These are phyloP conservation scores for Taphrina flavorubra DNA, from an alignment of 1,139 yeast genomes.

Conservation along the genomic window DNA sequence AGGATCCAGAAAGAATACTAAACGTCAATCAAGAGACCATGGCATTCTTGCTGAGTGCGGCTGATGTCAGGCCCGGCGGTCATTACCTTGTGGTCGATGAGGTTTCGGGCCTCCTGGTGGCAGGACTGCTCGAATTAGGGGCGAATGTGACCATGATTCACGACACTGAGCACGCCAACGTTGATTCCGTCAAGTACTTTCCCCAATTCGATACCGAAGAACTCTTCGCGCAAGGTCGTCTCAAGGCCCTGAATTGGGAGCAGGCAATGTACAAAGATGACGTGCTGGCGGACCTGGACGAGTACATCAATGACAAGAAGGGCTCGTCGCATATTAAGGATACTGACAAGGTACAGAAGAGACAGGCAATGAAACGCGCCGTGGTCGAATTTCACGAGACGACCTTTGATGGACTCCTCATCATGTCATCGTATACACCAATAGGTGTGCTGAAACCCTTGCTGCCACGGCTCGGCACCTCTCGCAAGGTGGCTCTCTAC, in stretches of 20 bases:
- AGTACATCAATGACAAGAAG: slow-evolving; percentile 58
- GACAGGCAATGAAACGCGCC: slow-evolving; percentile 55
- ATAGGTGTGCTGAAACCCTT: slow-evolving; percentile 68
- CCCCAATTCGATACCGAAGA: slow-evolving; percentile 55
- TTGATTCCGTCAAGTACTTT: slow-evolving; percentile 70
- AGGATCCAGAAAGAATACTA: slow-evolving; percentile 73
- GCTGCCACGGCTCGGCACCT: slow-evolving; percentile 75
- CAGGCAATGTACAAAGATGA: slow-evolving; percentile 81
- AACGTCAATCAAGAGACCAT: slow-evolving; percentile 84
- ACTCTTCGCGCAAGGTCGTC: slow-evolving; percentile 58
- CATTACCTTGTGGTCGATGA: slow-evolving; percentile 86
- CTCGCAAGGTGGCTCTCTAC: slow-evolving; percentile 83
- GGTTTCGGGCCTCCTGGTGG: slow-evolving; percentile 82
- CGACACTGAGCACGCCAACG: slow-evolving; percentile 90
- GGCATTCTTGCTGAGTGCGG: slow-evolving; percentile 75
- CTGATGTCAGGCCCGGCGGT: slow-evolving; percentile 87
- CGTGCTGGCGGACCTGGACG: slow-evolving; percentile 54
- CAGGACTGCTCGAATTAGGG: slow-evolving; percentile 85
- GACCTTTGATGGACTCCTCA: slow-evolving; percentile 76
- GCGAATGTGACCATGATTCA: slow-evolving; percentile 77
- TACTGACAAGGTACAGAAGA: slow-evolving; percentile 66
- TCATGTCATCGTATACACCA: slow-evolving; percentile 74
- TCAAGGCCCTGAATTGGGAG: slow-evolving; percentile 75
- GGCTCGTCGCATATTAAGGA: slow-evolving; percentile 62
- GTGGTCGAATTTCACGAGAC: slow-evolving; percentile 62